Evolutionary conservation across 345 rosid species (phyloP).

Genomic region (Eucalyptus virginea): DNA sequence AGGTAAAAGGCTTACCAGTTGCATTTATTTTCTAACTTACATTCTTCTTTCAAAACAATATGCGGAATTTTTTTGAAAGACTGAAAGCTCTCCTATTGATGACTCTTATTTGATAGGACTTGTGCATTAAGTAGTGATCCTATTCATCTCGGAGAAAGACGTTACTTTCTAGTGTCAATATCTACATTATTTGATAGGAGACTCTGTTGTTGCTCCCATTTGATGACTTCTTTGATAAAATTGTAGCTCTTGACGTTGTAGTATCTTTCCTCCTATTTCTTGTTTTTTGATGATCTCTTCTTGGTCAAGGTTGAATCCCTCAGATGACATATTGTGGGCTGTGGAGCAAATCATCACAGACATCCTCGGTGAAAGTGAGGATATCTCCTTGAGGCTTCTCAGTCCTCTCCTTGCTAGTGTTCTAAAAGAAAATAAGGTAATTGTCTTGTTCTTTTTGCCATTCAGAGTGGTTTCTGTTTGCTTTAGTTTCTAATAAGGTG

Average conservation of each 20-base stretch:
- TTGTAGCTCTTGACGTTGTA: not conserved
- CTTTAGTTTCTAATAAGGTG: not conserved
- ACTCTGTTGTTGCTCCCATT: not conserved
- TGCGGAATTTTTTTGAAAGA: too few relatives aligned
- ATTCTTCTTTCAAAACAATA: not conserved
- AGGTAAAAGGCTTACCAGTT: constrained; percentile 23
- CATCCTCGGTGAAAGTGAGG: constrained; percentile 55
- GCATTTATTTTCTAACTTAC: not conserved
- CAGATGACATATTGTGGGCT: constrained; percentile 26
- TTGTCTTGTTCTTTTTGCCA: not conserved
- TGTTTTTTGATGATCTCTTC: not conserved
- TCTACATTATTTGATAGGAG: too few relatives aligned
- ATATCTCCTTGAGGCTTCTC: constrained; percentile 37
- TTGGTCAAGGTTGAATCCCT: constrained; percentile 34
- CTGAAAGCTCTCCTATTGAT: too few relatives aligned
- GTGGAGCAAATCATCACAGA: constrained; percentile 72
- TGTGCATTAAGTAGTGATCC: not conserved
- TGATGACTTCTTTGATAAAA: not conserved
- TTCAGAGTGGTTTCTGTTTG: not conserved
- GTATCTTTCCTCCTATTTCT: not conserved
- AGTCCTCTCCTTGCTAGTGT: constrained; percentile 45
- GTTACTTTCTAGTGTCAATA: not conserved
- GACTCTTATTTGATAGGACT: not conserved
- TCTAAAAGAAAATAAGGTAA: constrained; percentile 52
- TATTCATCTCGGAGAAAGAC: not conserved